These are phyloP conservation scores for Lunularia cruciata DNA, from an alignment of 225 moss, liverwort and hornwort genomes.

Conservation along the genomic window DNA sequence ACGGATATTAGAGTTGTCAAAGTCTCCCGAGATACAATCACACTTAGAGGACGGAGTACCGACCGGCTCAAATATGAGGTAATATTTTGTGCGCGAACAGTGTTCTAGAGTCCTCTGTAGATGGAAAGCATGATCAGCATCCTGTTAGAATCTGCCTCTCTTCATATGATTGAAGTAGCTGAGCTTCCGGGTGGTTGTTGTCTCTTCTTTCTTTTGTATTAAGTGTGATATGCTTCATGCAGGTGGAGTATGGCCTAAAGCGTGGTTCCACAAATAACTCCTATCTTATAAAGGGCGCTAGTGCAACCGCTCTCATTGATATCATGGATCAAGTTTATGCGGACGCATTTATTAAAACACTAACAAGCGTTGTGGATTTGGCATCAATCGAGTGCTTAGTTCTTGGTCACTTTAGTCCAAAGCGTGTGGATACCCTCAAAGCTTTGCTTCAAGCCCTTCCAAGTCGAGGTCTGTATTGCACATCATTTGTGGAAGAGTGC, in stretches of 20 bases:
- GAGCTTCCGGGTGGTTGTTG: background rate
- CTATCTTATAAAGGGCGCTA: conserved; percentile 68
- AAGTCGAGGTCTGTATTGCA: conserved; percentile 40
- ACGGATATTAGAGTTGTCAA: conserved; percentile 55
- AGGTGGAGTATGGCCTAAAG: conserved; percentile 90
- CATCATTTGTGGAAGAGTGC: background rate
- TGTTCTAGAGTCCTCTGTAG: background rate
- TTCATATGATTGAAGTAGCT: background rate
- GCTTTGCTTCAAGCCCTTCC: conserved; percentile 67
- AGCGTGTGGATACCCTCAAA: conserved; percentile 73
- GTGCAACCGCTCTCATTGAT: conserved; percentile 64
- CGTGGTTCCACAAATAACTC: conserved; percentile 93
- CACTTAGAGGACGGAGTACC: conserved; percentile 55
- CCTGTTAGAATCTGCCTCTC: background rate
- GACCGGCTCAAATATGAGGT: conserved; percentile 67
- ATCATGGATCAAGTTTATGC: conserved; percentile 78
- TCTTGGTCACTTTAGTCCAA: conserved; percentile 84
- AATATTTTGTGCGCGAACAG: background rate
- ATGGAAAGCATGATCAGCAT: background rate
- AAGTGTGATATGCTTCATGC: no score
- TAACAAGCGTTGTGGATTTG: conserved; percentile 55
- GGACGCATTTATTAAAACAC: conserved; percentile 56
- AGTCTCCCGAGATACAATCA: conserved; percentile 66
- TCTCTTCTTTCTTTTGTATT: background rate
- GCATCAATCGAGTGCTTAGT: conserved; percentile 61